A percentile compares a stretch with the other conserved stretches of the same genome.
Conservation (phyloP, 1,139 yeast genomes). For the Diutina catenulata region DNA sequence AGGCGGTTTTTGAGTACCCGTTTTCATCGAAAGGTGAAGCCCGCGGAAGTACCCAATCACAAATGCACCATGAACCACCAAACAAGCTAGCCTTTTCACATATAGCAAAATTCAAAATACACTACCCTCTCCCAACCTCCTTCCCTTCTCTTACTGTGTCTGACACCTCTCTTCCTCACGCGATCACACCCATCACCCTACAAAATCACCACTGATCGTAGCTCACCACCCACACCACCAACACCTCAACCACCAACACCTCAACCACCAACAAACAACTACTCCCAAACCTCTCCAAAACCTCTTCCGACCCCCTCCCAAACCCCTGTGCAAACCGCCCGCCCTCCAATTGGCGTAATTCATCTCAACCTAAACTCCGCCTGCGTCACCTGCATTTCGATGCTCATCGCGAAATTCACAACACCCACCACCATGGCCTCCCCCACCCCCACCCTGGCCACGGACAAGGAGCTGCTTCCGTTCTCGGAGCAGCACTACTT, state of each 20-base stretch:
- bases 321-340: background rate
- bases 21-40: too few relatives aligned
- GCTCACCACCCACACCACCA: background rate
- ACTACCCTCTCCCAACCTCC: background rate
- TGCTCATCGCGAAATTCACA: constrained; percentile 2
- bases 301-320: background rate
- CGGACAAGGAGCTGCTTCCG: constrained; percentile 42
- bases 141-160: background rate
- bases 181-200: too few relatives aligned
- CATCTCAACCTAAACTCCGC: background rate
- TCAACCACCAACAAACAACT: constrained; percentile 2
- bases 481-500: constrained; percentile 85
- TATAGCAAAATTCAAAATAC: too few relatives aligned
- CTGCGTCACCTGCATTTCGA: background rate
- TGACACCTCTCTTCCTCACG: background rate
- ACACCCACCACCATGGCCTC: background rate
- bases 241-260: background rate
- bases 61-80: too few relatives aligned
- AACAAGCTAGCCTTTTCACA: too few relatives aligned
- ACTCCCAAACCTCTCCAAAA: background rate
- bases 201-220: too few relatives aligned
- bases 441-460: constrained; percentile 18
- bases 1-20: too few relatives aligned
- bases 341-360: background rate
- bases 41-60: too few relatives aligned